Percentiles rank a stretch among this genome's conserved stretches.
Conservation (phyloP, 371 early-diverging fungal genomes). For the Choanephora cucurbitarum region DNA sequence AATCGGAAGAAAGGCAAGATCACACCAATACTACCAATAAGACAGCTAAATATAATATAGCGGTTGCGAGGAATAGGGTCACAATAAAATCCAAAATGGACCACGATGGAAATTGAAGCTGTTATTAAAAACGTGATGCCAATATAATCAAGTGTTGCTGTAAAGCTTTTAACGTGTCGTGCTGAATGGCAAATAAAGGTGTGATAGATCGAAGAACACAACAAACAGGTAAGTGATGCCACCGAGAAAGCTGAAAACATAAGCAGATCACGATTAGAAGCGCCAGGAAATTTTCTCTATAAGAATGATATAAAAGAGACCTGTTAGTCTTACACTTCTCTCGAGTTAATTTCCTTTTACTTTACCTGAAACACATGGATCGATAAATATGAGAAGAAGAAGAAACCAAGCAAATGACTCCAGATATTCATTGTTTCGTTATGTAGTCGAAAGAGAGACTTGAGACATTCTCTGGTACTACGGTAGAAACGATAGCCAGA, state of each 20-base stretch:
- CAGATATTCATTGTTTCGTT: slow-evolving; percentile 79
- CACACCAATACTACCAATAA: slow-evolving; percentile 60
- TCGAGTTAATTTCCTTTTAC: too few species aligned
- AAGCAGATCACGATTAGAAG: slow-evolving; percentile 42
- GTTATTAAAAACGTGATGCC: slow-evolving; percentile 66
- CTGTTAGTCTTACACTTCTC: background rate
- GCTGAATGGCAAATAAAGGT: slow-evolving; percentile 62
- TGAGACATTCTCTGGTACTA: slow-evolving; percentile 56
- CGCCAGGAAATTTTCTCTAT: slow-evolving; percentile 47
- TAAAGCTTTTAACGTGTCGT: slow-evolving; percentile 50
- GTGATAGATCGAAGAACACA: slow-evolving; percentile 64
- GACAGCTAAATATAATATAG: slow-evolving; percentile 53
- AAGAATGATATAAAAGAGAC: background rate
- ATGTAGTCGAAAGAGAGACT: slow-evolving; percentile 66
- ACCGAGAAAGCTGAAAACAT: slow-evolving; percentile 54
- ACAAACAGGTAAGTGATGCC: slow-evolving; percentile 55
- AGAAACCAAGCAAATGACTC: slow-evolving; percentile 68
- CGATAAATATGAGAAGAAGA: slow-evolving; percentile 58
- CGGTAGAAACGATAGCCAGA: slow-evolving; percentile 68
- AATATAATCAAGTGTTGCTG: slow-evolving; percentile 63
- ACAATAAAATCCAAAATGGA: slow-evolving; percentile 65
- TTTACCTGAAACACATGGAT: slow-evolving; percentile 54
- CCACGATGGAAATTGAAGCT: slow-evolving; percentile 54
- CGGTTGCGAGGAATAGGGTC: slow-evolving; percentile 33
- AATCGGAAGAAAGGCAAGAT: slow-evolving; percentile 60